phyloP scores from a whole-genome alignment of 306 rosid genomes.

The Quercus aquifolioides region DNA sequence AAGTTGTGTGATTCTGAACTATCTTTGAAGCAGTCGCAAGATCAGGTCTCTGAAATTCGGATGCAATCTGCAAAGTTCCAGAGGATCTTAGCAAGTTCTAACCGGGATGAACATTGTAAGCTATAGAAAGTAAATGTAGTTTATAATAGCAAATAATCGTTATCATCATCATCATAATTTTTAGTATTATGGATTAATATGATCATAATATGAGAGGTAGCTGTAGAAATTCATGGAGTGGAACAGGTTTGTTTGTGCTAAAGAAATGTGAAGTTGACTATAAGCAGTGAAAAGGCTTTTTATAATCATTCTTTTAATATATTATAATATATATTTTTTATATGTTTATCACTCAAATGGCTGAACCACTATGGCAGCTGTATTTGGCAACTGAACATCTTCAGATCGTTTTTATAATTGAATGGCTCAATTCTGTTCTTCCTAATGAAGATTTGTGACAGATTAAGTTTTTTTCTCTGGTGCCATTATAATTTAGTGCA shows the following conservation, averaged over 20 bases:
- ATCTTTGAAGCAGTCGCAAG: slow-evolving; percentile 58
- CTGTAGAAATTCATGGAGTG: not conserved
- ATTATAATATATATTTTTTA: not conserved
- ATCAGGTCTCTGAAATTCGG: slow-evolving; percentile 64
- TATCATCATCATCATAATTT: not conserved
- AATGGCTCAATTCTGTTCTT: slow-evolving; percentile 17
- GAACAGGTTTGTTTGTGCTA: not conserved
- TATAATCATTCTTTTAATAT: too few relatives aligned
- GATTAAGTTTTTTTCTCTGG: slow-evolving; percentile 15
- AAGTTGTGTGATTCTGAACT: slow-evolving; percentile 49
- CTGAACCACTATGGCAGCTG: not conserved
- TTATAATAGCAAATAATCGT: not conserved
- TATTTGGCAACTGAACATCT: slow-evolving; percentile 7
- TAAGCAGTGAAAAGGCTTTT: not conserved
- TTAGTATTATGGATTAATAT: not conserved
- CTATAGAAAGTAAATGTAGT: slow-evolving; percentile 1
- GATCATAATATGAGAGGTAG: not conserved
- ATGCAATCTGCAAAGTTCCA: slow-evolving; percentile 49
- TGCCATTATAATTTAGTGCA: not conserved
- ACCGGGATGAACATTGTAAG: slow-evolving; percentile 56
- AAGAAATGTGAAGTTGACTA: not conserved
- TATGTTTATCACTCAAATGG: not conserved
- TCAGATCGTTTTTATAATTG: not conserved
- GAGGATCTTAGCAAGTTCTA: slow-evolving; percentile 41
- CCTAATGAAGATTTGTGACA: slow-evolving; percentile 16